Evolutionary conservation across 441 rosid genomes (phyloP).

Genomic region (Lagerstroemia fauriei): DNA sequence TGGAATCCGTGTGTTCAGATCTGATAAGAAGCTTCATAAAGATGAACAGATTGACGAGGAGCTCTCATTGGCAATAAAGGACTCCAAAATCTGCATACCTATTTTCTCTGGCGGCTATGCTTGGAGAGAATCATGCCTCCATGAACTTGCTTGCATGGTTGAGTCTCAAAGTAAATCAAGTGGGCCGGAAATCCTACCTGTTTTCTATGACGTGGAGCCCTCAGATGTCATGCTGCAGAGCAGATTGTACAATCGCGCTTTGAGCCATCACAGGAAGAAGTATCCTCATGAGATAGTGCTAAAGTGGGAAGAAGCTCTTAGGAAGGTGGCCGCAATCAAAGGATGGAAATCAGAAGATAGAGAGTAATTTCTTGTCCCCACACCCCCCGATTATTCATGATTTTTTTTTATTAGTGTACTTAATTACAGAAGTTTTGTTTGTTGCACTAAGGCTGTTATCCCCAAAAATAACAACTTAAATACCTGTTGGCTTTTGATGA

Average conservation of each 20-base stretch:
- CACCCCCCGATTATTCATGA: no score
- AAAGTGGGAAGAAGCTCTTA: neutral
- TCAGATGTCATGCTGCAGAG: neutral
- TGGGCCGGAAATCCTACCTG: slow-evolving; percentile 3
- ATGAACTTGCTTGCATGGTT: neutral
- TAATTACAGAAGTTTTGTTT: no score
- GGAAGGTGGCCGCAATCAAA: neutral
- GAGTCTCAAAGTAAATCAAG: neutral
- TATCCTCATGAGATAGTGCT: neutral
- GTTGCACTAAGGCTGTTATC: no score
- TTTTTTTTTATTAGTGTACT: no score
- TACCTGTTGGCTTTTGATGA: neutral
- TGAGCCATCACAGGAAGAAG: neutral
- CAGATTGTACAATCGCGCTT: neutral
- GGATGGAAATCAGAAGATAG: neutral
- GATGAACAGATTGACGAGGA: neutral
- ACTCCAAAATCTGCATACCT: slow-evolving; percentile 3
- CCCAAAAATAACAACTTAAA: neutral
- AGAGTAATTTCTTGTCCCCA: neutral
- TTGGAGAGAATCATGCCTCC: neutral
- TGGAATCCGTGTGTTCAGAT: slow-evolving; percentile 2
- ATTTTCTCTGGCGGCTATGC: slow-evolving; percentile 3
- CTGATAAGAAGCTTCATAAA: neutral
- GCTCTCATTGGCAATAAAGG: neutral
- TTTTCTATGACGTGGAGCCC: slow-evolving; percentile 7